Evolutionary conservation across 257 asterid species (phyloP).

Genomic region (Nicotiana benthamiana): DNA sequence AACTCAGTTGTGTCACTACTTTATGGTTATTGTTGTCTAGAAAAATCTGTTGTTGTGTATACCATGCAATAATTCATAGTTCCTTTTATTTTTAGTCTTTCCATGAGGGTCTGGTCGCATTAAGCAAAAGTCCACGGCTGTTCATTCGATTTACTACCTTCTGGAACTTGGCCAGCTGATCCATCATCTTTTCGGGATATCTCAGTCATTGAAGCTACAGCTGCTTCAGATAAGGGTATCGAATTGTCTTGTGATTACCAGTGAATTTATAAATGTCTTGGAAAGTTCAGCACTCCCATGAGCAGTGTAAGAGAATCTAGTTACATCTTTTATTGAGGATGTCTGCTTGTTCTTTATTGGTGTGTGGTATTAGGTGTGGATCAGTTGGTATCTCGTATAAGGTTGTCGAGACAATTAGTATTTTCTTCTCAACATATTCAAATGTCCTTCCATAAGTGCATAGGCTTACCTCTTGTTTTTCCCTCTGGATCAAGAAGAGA

Average conservation of each 20-base stretch:
- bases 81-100: background rate
- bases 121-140: background rate
- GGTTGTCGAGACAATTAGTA: background rate
- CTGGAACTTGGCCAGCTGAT: conserved; percentile 1
- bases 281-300: background rate
- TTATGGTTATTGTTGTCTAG: background rate
- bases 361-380: background rate
- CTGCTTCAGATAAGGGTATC: background rate
- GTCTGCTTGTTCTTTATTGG: background rate
- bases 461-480: background rate
- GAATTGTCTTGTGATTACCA: background rate
- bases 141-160: background rate
- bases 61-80: background rate
- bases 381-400: background rate
- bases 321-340: background rate
- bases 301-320: background rate
- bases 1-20: background rate
- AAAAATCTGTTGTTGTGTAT: background rate
- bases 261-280: background rate
- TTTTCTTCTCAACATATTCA: background rate
- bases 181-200: background rate
- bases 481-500: background rate
- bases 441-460: background rate
- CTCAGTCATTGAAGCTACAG: background rate
- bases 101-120: background rate